Conservation (phyloP, 306 rosid genomes). For the Oxytropis ochrocephala region DNA sequence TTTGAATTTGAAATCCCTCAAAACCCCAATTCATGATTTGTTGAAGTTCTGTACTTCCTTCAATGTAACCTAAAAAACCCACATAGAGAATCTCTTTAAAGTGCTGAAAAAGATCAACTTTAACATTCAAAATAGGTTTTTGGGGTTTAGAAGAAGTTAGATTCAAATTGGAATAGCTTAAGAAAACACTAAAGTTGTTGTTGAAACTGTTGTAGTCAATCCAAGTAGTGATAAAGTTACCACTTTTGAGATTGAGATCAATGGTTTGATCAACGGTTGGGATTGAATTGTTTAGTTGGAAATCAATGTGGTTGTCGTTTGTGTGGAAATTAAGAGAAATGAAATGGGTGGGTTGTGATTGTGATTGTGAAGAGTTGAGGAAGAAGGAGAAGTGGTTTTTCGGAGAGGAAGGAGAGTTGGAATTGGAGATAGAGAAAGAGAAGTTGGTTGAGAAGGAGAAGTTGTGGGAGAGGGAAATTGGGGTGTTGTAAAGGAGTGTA, state of each 20-base stretch:
- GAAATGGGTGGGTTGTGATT: neutral
- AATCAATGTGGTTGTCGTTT: conserved; percentile 40
- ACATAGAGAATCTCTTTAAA: conserved; percentile 34
- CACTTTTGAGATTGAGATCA: conserved; percentile 44
- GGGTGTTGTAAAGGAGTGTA: conserved; percentile 44
- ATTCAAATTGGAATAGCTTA: conserved; percentile 27
- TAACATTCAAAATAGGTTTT: conserved; percentile 33
- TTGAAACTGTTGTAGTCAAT: conserved; percentile 44
- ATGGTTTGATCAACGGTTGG: conserved; percentile 26
- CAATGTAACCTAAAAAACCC: conserved; percentile 64
- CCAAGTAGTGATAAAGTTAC: conserved; percentile 52
- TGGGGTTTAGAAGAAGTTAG: conserved; percentile 31
- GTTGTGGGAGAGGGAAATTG: conserved; percentile 37
- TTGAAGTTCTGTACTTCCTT: conserved; percentile 73
- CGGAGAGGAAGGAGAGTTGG: conserved; percentile 43
- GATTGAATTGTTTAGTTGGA: conserved; percentile 36
- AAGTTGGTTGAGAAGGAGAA: conserved; percentile 33
- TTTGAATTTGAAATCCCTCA: neutral
- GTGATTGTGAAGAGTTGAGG: conserved; percentile 19
- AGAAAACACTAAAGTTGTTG: conserved; percentile 35
- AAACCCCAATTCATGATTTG: conserved; percentile 60
- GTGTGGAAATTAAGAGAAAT: conserved; percentile 51
- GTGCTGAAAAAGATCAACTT: conserved; percentile 39
- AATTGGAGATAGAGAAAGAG: conserved; percentile 53
- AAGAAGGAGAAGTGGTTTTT: conserved; percentile 61